phyloP scores from a whole-genome alignment of 139 green algal genomes.

The Picochlorum costavermella region DNA sequence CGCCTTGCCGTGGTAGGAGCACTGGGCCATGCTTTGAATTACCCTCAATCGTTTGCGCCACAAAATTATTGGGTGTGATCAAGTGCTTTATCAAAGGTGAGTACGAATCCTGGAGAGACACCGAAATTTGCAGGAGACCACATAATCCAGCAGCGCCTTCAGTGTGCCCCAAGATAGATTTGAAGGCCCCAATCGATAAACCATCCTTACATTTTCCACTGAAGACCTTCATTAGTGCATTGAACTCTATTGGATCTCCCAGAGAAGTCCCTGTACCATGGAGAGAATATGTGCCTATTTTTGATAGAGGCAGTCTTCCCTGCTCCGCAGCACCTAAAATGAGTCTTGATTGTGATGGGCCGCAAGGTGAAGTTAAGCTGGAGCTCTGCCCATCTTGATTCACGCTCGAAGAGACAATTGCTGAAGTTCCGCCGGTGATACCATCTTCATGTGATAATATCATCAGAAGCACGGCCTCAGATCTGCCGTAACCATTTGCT shows the following conservation, averaged over 20 bases:
- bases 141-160: slow-evolving; percentile 48
- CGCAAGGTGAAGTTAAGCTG: slow-evolving; percentile 71
- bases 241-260: slow-evolving; percentile 77
- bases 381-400: slow-evolving; percentile 83
- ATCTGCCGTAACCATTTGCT: slow-evolving; percentile 54
- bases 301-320: background rate
- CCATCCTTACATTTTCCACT: slow-evolving; percentile 6
- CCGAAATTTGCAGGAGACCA: slow-evolving; percentile 45
- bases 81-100: slow-evolving; percentile 48
- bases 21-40: slow-evolving; percentile 1
- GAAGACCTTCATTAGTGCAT: slow-evolving; percentile 27
- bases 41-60: background rate
- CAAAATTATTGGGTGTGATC: slow-evolving; percentile 47
- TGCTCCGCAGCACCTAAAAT: slow-evolving; percentile 34
- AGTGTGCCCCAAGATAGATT: slow-evolving; percentile 45
- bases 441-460: background rate
- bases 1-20: background rate
- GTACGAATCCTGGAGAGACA: slow-evolving; percentile 2
- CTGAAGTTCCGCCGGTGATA: slow-evolving; percentile 17
- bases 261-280: slow-evolving; percentile 64
- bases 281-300: slow-evolving; percentile 27
- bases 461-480: slow-evolving; percentile 30
- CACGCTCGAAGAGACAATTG: slow-evolving; percentile 43
- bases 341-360: slow-evolving; percentile 55
- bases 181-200: slow-evolving; percentile 26